Conservation (phyloP, 176 grass and related monocot species). For the Coix lacrymajobi region DNA sequence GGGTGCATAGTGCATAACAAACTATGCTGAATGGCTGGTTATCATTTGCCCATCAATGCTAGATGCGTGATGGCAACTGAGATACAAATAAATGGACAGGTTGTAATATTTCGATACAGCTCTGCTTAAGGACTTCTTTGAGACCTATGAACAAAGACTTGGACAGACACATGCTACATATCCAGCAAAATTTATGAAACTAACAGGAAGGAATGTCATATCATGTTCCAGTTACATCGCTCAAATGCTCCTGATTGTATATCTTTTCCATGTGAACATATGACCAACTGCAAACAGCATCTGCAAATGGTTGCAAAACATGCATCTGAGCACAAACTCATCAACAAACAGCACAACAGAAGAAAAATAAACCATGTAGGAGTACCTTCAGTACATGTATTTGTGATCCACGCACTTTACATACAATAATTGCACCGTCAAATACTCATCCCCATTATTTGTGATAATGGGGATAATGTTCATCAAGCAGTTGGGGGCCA, state of each 20-base stretch:
- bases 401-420: not conserved
- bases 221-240: not conserved
- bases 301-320: not conserved
- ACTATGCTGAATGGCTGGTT: slow-evolving; percentile 5
- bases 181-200: not conserved
- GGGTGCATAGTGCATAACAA: not conserved
- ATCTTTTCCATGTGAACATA: not conserved
- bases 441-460: not conserved
- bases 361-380: not conserved
- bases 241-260: not conserved
- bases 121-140: not conserved
- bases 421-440: not conserved
- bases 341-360: not conserved
- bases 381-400: not conserved
- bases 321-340: not conserved
- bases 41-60: slow-evolving; percentile 26
- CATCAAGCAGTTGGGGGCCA: not conserved
- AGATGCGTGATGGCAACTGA: slow-evolving; percentile 21
- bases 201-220: not conserved
- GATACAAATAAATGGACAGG: slow-evolving; percentile 3
- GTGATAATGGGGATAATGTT: not conserved
- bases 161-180: not conserved
- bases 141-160: not conserved
- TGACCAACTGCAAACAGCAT: not conserved
- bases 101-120: not conserved